Evolutionary conservation across 768 basidiomycete genomes (phyloP), one percentile per base, ranked within the genome.

Genomic region (Trametes coccinea): DNA sequence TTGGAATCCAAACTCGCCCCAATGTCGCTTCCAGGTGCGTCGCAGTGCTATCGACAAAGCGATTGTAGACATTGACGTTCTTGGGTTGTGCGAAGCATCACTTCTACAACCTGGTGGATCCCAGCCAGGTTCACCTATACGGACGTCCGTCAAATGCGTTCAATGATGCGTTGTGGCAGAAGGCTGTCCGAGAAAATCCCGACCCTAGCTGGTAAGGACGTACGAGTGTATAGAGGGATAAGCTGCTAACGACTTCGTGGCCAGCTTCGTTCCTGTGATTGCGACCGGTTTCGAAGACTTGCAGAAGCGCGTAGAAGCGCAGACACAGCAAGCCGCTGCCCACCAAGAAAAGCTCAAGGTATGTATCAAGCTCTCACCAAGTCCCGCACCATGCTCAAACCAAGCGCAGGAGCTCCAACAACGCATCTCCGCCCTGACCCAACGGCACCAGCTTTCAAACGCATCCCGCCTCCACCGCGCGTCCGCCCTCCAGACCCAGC

Each of bases 51-150:
- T 22, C 22, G 22, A 22, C 22, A 22, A 22, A 22, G 22, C 22
- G 22, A 22, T 22, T 22, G 22, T 22, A 22, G 22, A 6, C n/a
- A 34, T 53, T 69, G 43, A 49, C 31, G 64, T 11, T 34, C 34
- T 8, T 47, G 5, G 43, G 53, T 41, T 37, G 44, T 7, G 11
- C 16, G 41, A 56, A 93, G 92, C 83, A 91, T 64, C 85, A 84
- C 64, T 95, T 95, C 66, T 94, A 95, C 72, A 94, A 93, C 67
- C 76, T 91, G 13, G 90, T 93, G 4, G 85, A 89, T 66, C 89
- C 90, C 0, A 77, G 76, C 5, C 80, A 87, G 65, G 84, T 89
- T 2, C 78, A 76, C 30, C 66, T 86, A 53, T 95, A 90, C 63
- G 86, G 82, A 6, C 84, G 89, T 14, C 92, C 93, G 11, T 71